phyloP scores from a whole-genome alignment of 495 filamentous ascomycete genomes.

The Aspergillus nanangensis region DNA sequence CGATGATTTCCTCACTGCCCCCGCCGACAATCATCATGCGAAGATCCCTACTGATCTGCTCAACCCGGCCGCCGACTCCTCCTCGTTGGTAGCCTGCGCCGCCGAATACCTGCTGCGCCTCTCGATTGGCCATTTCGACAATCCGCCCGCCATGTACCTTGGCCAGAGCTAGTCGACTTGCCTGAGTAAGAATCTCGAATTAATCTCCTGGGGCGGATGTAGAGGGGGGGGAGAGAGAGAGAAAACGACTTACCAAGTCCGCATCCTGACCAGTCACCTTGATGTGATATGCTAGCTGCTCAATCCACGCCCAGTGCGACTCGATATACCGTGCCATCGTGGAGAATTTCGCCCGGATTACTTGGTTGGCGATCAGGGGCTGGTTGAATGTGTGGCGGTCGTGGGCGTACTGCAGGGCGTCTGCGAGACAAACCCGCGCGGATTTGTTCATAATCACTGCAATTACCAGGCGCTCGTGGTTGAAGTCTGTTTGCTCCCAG shows the following conservation, averaged over 20 bases:
- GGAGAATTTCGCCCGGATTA: background rate
- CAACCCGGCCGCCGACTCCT: background rate
- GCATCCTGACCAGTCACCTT: background rate
- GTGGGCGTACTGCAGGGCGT: background rate
- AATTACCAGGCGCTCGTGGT: background rate
- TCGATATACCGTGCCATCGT: background rate
- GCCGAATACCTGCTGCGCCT: background rate
- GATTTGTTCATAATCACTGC: background rate
- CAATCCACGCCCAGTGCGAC: slow-evolving; percentile 2
- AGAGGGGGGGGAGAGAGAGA: too few species aligned
- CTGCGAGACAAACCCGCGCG: background rate
- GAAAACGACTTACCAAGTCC: background rate
- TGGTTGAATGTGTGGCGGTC: background rate
- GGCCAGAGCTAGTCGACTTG: background rate
- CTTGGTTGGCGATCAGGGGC: background rate
- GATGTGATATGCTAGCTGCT: background rate
- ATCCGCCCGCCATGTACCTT: background rate
- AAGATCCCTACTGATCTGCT: background rate
- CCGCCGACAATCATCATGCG: background rate
- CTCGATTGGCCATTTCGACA: background rate
- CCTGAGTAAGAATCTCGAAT: too few species aligned
- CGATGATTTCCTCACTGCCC: background rate
- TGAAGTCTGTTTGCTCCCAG: background rate
- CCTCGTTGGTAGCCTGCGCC: background rate
- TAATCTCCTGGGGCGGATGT: too few species aligned